These are phyloP conservation scores for Carallia brachiata DNA, from an alignment of 345 rosid genomes.

Conservation along the genomic window DNA sequence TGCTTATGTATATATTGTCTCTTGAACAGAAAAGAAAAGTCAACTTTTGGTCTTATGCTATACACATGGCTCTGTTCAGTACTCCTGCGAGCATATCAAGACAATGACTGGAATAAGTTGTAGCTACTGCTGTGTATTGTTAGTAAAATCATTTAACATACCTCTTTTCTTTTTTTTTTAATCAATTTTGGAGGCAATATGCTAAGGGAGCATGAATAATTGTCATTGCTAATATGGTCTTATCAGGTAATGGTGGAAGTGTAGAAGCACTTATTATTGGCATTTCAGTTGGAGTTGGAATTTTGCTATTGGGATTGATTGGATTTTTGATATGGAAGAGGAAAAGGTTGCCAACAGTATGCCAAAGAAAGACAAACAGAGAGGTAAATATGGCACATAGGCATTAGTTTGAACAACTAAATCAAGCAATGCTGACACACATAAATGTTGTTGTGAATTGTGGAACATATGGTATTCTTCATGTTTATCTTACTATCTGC, in stretches of 20 bases:
- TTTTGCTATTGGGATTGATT: constrained; percentile 40
- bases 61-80: no score
- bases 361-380: constrained; percentile 14
- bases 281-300: constrained; percentile 37
- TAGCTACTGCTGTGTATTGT: no score
- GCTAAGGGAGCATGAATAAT: background rate
- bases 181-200: background rate
- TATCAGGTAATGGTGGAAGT: constrained; percentile 42
- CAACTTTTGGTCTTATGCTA: no score
- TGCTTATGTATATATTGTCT: no score
- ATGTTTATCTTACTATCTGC: background rate
- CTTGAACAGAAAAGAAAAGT: no score
- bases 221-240: background rate
- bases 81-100: no score
- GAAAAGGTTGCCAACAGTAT: constrained; percentile 27
- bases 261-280: constrained; percentile 36
- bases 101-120: no score
- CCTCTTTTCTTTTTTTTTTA: background rate
- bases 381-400: constrained; percentile 31
- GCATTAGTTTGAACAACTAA: background rate
- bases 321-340: constrained; percentile 48
- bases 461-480: background rate
- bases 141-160: background rate
- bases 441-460: no score
- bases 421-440: background rate